Conservation (phyloP, 345 rosid species). For the Noccaea caerulescens region DNA sequence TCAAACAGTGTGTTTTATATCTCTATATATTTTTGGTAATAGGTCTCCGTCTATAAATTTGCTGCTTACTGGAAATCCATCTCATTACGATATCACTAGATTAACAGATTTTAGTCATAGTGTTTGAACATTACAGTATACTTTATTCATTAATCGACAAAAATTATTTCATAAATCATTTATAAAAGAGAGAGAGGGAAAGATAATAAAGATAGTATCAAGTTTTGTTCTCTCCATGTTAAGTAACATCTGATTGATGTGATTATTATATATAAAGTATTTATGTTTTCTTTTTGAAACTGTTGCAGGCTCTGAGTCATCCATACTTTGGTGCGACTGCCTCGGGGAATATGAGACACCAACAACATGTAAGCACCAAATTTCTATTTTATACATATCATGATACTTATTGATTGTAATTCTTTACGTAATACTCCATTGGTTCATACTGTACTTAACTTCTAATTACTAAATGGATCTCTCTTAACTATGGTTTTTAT, state of each 20-base stretch:
- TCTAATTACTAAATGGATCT: background rate
- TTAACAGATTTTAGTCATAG: constrained; percentile 4
- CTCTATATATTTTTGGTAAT: background rate
- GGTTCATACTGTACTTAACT: background rate
- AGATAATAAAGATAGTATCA: constrained; percentile 28
- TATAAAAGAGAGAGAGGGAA: background rate
- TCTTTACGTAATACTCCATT: background rate
- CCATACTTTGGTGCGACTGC: constrained; percentile 84
- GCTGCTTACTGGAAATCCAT: constrained; percentile 18
- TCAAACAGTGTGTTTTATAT: background rate
- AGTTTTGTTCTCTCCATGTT: constrained; percentile 40
- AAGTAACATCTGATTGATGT: constrained; percentile 40
- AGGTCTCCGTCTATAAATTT: constrained; percentile 3
- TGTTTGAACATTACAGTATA: background rate
- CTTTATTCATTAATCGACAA: background rate
- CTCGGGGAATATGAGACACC: constrained; percentile 66
- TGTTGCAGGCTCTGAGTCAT: constrained; percentile 85
- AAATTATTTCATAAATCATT: constrained; percentile 16
- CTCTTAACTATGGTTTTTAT: constrained; percentile 3
- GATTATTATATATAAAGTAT: constrained; percentile 25
- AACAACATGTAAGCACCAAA: constrained; percentile 65
- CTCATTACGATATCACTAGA: constrained; percentile 3
- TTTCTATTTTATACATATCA: background rate
- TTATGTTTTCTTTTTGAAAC: constrained; percentile 13
- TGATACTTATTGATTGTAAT: background rate